Evolutionary conservation across 352 stramenopile genomes (phyloP).

Genomic region (Pelagophyceae sp.): DNA sequence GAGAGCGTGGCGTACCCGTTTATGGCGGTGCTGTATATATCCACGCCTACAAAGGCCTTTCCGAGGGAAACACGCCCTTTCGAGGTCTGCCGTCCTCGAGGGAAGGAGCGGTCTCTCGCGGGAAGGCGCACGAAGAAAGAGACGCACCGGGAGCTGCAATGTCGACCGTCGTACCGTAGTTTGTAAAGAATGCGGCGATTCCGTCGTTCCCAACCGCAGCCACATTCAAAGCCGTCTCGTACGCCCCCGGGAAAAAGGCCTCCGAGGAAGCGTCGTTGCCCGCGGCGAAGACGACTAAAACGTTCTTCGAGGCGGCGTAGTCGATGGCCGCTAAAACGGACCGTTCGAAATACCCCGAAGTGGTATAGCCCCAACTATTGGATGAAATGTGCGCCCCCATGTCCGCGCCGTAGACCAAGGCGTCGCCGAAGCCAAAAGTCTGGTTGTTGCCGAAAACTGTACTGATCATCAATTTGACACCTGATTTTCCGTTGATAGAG

Average conservation of each 20-base stretch:
- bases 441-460: not conserved
- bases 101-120: no score
- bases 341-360: not conserved
- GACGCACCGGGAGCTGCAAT: not conserved
- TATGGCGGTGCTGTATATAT: not conserved
- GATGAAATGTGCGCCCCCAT: conserved; percentile 7
- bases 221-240: not conserved
- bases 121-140: no score
- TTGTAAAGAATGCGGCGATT: not conserved
- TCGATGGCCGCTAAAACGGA: not conserved
- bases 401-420: conserved; percentile 12
- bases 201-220: not conserved
- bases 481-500: not conserved
- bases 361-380: conserved; percentile 8
- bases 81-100: no score
- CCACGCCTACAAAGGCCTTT: no score
- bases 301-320: not conserved
- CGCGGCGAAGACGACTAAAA: conserved; percentile 12
- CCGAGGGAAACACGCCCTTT: no score
- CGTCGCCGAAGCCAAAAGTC: conserved; percentile 1
- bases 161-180: conserved; percentile 6
- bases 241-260: not conserved
- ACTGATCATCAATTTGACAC: not conserved
- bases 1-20: not conserved
- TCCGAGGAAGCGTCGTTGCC: not conserved